Conservation (phyloP, 2,329 filamentous ascomycete species). For the Calonectria pteridis region DNA sequence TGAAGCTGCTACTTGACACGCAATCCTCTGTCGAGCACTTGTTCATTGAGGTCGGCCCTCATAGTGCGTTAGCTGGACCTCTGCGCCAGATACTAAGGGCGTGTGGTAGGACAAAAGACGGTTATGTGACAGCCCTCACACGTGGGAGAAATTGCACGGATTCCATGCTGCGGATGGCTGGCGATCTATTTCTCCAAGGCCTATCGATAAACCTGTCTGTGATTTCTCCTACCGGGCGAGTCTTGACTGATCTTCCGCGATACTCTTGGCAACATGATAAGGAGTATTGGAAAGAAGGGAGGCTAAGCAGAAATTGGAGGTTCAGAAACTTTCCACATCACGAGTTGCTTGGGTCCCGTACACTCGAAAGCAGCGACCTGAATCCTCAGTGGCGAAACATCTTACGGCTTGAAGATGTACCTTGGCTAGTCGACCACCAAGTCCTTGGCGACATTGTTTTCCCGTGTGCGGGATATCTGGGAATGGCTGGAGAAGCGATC, state of each 20-base stretch:
- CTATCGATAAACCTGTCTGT: background rate
- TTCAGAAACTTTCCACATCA: background rate
- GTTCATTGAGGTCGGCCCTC: constrained; percentile 58
- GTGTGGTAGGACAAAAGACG: background rate
- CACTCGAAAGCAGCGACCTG: background rate
- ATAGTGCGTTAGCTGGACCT: constrained; percentile 61
- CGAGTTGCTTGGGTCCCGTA: background rate
- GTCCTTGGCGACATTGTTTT: background rate
- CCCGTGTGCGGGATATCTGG: background rate
- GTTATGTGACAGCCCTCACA: constrained; percentile 19
- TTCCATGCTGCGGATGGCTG: constrained; percentile 22
- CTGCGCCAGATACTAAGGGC: constrained; percentile 54
- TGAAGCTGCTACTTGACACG: constrained; percentile 15
- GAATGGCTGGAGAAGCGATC: background rate
- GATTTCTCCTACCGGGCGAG: background rate
- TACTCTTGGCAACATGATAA: background rate
- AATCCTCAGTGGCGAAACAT: background rate
- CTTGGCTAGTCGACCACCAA: background rate
- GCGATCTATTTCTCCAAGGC: background rate
- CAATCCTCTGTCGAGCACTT: background rate
- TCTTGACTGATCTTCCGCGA: background rate
- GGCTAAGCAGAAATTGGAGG: background rate
- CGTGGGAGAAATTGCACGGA: constrained; percentile 31
- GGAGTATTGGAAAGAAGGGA: background rate
- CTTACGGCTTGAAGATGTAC: background rate